Conservation (phyloP, 164 flowering plant genomes). For the Sextonia rubra region DNA sequence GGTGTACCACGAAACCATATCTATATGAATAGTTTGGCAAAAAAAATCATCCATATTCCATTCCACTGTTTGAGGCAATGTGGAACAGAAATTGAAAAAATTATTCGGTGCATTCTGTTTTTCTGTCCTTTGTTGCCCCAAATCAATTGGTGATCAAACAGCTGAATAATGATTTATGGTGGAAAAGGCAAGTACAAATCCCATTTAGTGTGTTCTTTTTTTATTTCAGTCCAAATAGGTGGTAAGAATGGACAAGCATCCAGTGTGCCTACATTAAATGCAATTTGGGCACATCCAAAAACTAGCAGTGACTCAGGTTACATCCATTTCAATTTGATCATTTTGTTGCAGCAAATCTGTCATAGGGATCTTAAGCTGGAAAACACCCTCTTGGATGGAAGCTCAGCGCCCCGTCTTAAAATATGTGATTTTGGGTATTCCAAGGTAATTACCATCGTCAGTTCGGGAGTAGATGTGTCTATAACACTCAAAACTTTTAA, state of each 20-base stretch:
- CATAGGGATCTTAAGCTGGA: slow-evolving; percentile 85
- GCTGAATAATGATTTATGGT: neutral
- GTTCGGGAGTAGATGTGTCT: neutral
- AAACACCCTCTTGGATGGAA: slow-evolving; percentile 75
- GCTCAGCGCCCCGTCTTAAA: slow-evolving; percentile 62
- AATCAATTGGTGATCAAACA: neutral
- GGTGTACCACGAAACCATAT: neutral
- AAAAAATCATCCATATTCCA: too few species aligned
- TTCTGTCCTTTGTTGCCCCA: neutral
- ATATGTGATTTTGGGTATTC: slow-evolving; percentile 87
- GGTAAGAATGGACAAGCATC: neutral
- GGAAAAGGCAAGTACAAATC: neutral
- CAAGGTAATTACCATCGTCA: slow-evolving; percentile 38
- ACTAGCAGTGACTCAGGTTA: neutral
- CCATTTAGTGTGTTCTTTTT: neutral
- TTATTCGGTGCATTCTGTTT: too few species aligned
- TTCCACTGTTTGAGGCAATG: too few species aligned
- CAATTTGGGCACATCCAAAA: neutral
- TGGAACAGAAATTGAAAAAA: too few species aligned
- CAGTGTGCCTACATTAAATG: neutral
- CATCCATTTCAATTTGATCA: neutral
- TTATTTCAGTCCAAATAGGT: neutral
- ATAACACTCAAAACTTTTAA: neutral
- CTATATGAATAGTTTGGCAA: neutral
- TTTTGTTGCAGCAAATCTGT: slow-evolving; percentile 56